Evolutionary conservation across 1,139 yeast genomes (phyloP), one percentile per base, ranked within the genome.

Genomic region (Dujonia santamariae): DNA sequence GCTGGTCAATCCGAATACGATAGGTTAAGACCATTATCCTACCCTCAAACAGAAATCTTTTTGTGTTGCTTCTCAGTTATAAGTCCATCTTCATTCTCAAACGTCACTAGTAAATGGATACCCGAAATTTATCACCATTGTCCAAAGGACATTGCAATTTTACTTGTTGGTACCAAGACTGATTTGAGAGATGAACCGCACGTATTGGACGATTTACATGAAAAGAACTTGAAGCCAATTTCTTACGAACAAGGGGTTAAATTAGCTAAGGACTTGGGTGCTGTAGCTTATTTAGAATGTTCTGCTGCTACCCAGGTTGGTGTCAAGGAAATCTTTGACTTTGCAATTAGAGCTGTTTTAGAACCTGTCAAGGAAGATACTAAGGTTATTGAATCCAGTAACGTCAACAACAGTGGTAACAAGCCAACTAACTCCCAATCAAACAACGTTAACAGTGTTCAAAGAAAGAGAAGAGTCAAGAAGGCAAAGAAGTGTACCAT

Each of bases 1-100:
- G 97, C 97, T 7, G 97, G 97, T 19, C 97, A 88, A 61, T 85
- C 85, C 52, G 97, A 88, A 57, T 88, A 88, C 59, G 96, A 88
- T 58, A 72, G 96, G 44, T 71, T 88, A 54, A 75, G 97, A 61
- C 97, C 97, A 4, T 67, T 88, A 43, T 84, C 95, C 14, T 88
- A 88, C 54, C 96, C 96, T 2, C 96, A 88, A 52, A 87, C 97
- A 0, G 96, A 87, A 50, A 84, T 88, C 29, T 88, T 88, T 53
- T 63, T 88, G 40, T 78, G 87, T 43, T 88, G 97, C 61, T 88
- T 88, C 61, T 84, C 95, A 11, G 80, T 88, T 8, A 84, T 85
- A 33, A 84, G 83, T 47, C 95, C 94, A 14, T 76, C 83, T 28
- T 82, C 94, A 18, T 86, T 83, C 58, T 79, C 79, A 43, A 86